Evolutionary conservation across 2,329 filamentous ascomycete species (phyloP), one percentile per base, ranked within the genome.

Genomic region (Hortaea sp.): DNA sequence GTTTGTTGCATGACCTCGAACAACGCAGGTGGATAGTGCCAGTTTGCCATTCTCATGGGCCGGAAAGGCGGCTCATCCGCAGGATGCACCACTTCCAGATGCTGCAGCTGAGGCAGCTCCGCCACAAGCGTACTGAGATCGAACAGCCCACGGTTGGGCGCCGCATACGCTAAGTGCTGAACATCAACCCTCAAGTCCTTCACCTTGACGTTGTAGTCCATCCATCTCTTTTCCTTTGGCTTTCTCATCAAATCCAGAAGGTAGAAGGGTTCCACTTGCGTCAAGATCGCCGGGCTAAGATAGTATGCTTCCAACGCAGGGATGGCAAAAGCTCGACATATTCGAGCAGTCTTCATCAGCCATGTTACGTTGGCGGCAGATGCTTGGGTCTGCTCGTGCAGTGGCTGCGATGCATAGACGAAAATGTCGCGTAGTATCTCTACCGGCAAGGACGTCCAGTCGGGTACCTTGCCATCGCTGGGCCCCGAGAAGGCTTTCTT

Each of bases 71-170:
- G 73, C 51, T 77, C 68, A 57, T 94, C 85, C 42, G 77, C 71
- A 7, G 75, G 75, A 54, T 89, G 84, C 51, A 81, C 82, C 11
- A 95, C 73, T 47, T 88, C 78, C 30, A 95, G 66, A 42, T 82
- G 75, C 43, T 75, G 75, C 11, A 95, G 70, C 41, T 79, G 79
- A 0, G 82, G 81, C 5, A 88, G 73, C 40, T 76, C 72, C 37
- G 72, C 70, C 13, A 94, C 69, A 42, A 94, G 64, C 28, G 69
- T 66, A 35, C 68, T 62, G 13, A 85, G 60, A 49, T 81, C 73
- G 46, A 81, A 69, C 20, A 76, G 73, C 7, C 74, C 75, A 38
- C 70, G 67, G 2, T 72, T 69, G 9, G 69, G 71, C 58, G 74
- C 74, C 44, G 71, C 73, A 54, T 77, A 75, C 37, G 72, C 66